phyloP scores from a whole-genome alignment of 108 stramenopile genomes.

The Cylindrotheca fusiformis region DNA sequence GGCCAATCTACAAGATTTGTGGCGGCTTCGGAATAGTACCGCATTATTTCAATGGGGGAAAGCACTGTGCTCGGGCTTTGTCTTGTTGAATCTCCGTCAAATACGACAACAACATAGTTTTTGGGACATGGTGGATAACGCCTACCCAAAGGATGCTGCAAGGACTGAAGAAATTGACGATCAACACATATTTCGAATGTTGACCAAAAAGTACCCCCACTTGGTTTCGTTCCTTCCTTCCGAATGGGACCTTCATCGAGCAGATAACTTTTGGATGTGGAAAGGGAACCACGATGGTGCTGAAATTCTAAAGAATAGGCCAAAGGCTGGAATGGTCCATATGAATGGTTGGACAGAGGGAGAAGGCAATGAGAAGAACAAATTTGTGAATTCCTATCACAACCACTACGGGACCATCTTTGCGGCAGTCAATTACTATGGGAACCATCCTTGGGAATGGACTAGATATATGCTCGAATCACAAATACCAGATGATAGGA shows the following conservation, averaged over 20 bases:
- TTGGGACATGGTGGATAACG: background rate
- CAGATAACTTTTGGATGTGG: background rate
- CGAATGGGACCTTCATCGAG: background rate
- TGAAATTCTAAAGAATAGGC: background rate
- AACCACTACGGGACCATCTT: background rate
- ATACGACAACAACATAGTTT: background rate
- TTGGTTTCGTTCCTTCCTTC: background rate
- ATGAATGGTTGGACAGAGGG: slow-evolving; percentile 16
- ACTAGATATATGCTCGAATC: background rate
- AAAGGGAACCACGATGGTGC: background rate
- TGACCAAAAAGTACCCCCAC: slow-evolving; percentile 6
- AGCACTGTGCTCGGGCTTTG: slow-evolving; percentile 14
- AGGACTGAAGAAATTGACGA: background rate
- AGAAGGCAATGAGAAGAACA: slow-evolving; percentile 1
- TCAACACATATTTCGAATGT: slow-evolving; percentile 11
- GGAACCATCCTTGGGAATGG: background rate
- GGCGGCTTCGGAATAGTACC: background rate
- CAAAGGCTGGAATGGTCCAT: slow-evolving; percentile 24
- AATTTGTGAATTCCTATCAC: background rate
- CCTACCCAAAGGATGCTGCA: background rate
- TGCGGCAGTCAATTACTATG: background rate
- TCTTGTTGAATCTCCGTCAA: background rate
- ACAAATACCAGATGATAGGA: background rate
- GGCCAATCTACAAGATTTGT: slow-evolving; percentile 15
- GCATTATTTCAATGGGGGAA: slow-evolving; percentile 18